Evolutionary conservation across 495 filamentous ascomycete species (phyloP).

Genomic region (Glarea lozoyensis): DNA sequence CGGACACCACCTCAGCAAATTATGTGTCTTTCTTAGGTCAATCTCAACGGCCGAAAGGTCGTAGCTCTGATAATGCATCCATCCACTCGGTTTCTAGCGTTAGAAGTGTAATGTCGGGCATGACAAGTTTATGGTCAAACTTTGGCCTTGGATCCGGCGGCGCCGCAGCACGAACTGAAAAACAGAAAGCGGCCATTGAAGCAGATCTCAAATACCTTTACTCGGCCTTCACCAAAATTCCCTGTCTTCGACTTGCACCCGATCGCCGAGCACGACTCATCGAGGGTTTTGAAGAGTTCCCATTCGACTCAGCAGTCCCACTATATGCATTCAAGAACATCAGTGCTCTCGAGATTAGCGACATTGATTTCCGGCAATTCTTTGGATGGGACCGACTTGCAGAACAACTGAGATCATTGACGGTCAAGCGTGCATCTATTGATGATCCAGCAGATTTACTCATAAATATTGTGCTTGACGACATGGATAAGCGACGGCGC

Average conservation of each 20-base stretch:
- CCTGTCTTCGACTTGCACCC: conserved; percentile 76
- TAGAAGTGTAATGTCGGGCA: conserved; percentile 92
- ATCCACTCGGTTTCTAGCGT: conserved; percentile 95
- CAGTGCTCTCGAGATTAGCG: conserved; percentile 83
- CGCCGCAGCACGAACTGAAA: conserved; percentile 69
- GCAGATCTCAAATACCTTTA: conserved; percentile 91
- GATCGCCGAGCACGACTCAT: conserved; percentile 86
- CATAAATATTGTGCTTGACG: conserved; percentile 87
- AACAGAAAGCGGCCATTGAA: conserved; percentile 73
- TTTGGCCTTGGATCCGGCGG: conserved; percentile 71
- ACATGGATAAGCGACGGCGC: conserved; percentile 83
- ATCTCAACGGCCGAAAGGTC: conserved; percentile 62
- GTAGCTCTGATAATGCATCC: conserved; percentile 75
- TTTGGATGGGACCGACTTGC: conserved; percentile 92
- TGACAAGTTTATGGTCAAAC: conserved; percentile 86
- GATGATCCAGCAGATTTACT: conserved; percentile 88
- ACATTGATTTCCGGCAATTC: conserved; percentile 93
- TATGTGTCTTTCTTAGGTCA: conserved; percentile 94
- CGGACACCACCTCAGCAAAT: conserved; percentile 73
- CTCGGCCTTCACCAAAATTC: conserved; percentile 97
- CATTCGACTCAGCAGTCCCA: conserved; percentile 96
- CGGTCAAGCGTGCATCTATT: conserved; percentile 77
- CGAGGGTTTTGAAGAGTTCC: conserved; percentile 91
- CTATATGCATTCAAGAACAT: conserved; percentile 93
- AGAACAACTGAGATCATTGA: conserved; percentile 82